Conservation (phyloP, 305 asterid genomes). For the Fraxinus greggii region DNA sequence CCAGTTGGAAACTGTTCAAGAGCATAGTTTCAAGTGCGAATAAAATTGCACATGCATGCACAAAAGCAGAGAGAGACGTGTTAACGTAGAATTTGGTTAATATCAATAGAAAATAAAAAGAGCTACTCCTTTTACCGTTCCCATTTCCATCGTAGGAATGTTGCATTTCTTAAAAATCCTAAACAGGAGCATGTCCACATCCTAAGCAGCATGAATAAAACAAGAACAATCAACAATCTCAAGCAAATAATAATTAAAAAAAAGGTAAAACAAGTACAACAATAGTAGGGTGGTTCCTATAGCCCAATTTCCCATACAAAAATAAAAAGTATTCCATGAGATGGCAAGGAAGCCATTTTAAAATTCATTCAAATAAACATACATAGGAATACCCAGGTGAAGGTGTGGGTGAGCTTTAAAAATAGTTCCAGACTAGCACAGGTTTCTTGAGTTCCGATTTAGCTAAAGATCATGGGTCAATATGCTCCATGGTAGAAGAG, state of each 20-base stretch:
- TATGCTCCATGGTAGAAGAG: background rate
- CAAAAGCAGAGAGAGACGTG: background rate
- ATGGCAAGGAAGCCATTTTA: slow-evolving; percentile 14
- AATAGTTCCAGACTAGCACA: background rate
- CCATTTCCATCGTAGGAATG: slow-evolving; percentile 76
- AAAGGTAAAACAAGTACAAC: background rate
- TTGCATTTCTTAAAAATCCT: slow-evolving; percentile 78
- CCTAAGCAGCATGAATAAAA: slow-evolving; percentile 41
- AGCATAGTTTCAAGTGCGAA: background rate
- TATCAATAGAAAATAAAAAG: background rate
- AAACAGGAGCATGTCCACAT: slow-evolving; percentile 91
- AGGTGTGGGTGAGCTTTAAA: background rate
- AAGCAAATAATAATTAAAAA: background rate
- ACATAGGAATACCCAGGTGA: background rate
- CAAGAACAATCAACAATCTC: slow-evolving; percentile 12
- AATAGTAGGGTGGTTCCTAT: background rate
- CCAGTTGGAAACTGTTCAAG: slow-evolving; percentile 85
- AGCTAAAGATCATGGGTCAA: background rate
- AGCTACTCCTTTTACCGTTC: slow-evolving; percentile 57
- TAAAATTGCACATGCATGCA: background rate
- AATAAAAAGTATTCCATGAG: background rate
- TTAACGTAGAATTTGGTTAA: background rate
- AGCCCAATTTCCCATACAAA: background rate
- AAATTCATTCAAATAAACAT: background rate
- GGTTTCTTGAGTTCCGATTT: background rate